Evolutionary conservation across 1,284 basidiomycete species (phyloP).

Genomic region (Ceratobasidium sp.): DNA sequence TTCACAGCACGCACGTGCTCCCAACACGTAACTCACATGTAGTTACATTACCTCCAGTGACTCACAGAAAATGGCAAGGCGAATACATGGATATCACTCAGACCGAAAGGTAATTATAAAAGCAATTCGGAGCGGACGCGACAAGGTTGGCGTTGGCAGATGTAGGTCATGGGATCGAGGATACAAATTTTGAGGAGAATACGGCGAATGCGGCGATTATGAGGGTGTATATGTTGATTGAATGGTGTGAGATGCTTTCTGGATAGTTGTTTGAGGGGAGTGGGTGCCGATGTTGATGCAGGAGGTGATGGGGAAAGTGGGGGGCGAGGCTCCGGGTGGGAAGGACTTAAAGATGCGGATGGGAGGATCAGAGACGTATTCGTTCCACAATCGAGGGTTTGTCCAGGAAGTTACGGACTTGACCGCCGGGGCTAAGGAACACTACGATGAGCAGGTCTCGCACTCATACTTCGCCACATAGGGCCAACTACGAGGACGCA

Average conservation of each 20-base stretch:
- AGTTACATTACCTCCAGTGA: no score
- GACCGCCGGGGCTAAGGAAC: slow-evolving; percentile 82
- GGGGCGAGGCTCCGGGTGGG: slow-evolving; percentile 27
- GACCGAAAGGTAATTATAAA: no score
- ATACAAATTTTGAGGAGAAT: slow-evolving; percentile 99
- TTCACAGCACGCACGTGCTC: no score
- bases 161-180: slow-evolving; percentile 97
- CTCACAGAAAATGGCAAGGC: no score
- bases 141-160: slow-evolving; percentile 94
- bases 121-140: slow-evolving; percentile 95
- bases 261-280: no score
- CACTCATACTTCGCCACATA: slow-evolving; percentile 54
- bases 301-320: slow-evolving; percentile 77
- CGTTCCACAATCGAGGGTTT: no score
- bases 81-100: no score
- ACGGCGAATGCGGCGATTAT: slow-evolving; percentile 98
- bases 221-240: slow-evolving; percentile 90
- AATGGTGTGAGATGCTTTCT: slow-evolving; percentile 85
- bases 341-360: slow-evolving; percentile 74
- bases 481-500: slow-evolving; percentile 95
- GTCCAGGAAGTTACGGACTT: slow-evolving; percentile 92
- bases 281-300: slow-evolving; percentile 55
- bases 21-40: no score
- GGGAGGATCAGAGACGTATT: no score
- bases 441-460: slow-evolving; percentile 81